Evolutionary conservation across 148 eudicot species (phyloP).

Genomic region (Vaccinium vitisidaea): DNA sequence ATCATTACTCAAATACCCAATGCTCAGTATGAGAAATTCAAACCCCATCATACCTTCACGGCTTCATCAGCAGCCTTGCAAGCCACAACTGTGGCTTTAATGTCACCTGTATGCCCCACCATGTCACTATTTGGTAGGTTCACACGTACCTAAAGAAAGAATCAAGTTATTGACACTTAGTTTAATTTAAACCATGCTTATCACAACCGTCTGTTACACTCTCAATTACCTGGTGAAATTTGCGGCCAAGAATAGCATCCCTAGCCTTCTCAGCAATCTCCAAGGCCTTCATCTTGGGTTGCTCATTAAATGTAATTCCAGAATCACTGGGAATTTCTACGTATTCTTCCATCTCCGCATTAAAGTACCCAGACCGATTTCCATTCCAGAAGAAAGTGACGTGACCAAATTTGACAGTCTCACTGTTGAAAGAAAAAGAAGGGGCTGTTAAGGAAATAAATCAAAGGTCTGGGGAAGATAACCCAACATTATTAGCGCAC

Average conservation of each 20-base stretch:
- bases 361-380: conserved; percentile 81
- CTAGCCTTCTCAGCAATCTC: conserved; percentile 88
- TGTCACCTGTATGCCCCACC: conserved; percentile 97
- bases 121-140: conserved; percentile 89
- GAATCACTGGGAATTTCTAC: conserved; percentile 88
- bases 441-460: background rate
- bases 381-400: conserved; percentile 98
- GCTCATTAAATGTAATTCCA: conserved; percentile 79
- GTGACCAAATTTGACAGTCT: conserved; percentile 96
- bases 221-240: conserved; percentile 70
- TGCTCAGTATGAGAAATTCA: background rate
- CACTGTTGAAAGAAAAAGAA: conserved; percentile 37
- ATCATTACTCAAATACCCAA: background rate
- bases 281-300: conserved; percentile 91
- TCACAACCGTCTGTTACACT: background rate
- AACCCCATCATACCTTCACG: conserved; percentile 63
- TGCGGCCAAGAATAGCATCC: conserved; percentile 83
- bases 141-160: conserved; percentile 67
- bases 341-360: conserved; percentile 86
- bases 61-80: conserved; percentile 97
- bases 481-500: background rate
- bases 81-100: conserved; percentile 74
- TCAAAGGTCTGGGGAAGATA: background rate
- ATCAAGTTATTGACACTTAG: background rate
- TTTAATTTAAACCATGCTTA: background rate